Conservation (phyloP, 2,329 filamentous ascomycete genomes). For the Aspergillus puulaauensis region DNA sequence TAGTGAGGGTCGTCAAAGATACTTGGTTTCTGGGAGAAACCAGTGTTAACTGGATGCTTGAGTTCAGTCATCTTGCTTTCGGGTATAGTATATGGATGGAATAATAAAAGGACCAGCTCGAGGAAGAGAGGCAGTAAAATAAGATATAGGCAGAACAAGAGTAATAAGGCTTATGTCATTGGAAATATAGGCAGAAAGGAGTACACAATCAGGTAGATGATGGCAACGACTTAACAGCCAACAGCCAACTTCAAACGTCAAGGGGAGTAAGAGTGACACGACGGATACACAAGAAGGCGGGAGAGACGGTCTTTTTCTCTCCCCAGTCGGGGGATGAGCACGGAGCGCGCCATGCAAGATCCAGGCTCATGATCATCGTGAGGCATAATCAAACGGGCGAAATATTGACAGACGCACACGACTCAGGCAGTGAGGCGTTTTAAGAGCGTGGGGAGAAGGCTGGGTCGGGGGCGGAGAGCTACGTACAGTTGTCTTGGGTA, state of each 20-base stretch:
- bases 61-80: constrained; percentile 22
- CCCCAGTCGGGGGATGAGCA: constrained; percentile 1
- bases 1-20: constrained; percentile 23
- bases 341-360: constrained; percentile 2
- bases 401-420: constrained; percentile 7
- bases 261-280: constrained; percentile 11
- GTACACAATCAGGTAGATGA: neutral
- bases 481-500: constrained; percentile 5
- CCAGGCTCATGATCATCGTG: constrained; percentile 8
- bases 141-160: neutral
- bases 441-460: constrained; percentile 16
- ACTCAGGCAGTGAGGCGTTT: constrained; percentile 1
- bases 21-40: constrained; percentile 12
- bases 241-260: neutral
- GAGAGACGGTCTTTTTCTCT: constrained; percentile 4
- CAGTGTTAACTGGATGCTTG: constrained; percentile 21
- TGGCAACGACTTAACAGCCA: neutral
- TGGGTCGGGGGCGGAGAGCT: constrained; percentile 12
- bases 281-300: constrained; percentile 12
- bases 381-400: constrained; percentile 1
- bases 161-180: neutral
- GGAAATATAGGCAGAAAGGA: neutral
- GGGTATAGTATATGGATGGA: neutral
- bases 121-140: neutral
- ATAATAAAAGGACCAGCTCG: neutral